Evolutionary conservation across 2,329 filamentous ascomycete species (phyloP), one percentile per base, ranked within the genome.

Genomic region (Pyrenochaeta sp.): DNA sequence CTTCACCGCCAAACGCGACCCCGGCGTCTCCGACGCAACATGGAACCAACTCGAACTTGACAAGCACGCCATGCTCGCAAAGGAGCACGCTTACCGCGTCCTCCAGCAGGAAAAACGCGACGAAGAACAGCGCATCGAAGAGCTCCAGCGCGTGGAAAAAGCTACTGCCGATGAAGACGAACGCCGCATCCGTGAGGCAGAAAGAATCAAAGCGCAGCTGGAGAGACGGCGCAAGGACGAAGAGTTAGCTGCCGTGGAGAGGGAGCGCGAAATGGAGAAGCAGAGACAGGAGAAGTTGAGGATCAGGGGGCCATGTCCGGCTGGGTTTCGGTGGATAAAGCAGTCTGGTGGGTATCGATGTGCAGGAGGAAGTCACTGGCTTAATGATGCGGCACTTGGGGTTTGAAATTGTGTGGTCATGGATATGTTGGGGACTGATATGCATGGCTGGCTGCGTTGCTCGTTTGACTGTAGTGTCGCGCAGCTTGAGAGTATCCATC

Each of bases 311-410:
- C 49, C 73, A 0, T 93, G 90, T 71, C 78, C 80, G 0, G 37
- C 53, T 19, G 90, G 89, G 0, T 92, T 47, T 67, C 52, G 56
- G 0, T 92, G 90, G 90, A 86, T 90, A 27, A 86, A 84, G 64
- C 83, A 88, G 66, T 40, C 2, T 1, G 69, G 66, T 1, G 89
- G 89, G 0, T 92, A 86, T 72, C 73, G 87, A 5, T 91, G 90
- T 76, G 81, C 82, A 0, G 89, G 84, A 0, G 89, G 89, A 0
- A 69, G 67, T 2, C 89, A 91, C 75, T 90, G 68, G 56, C 74
- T 88, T 19, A 67, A 67, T 2, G 76, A 86, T 67, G 69, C 36
- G 7, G 44, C 56, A 34, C 32, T 73, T 25, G 61, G 62, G 28
- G 9, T 54, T 36, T 57, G 24, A 57, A 30, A 2, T 15, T 15